Evolutionary conservation across 352 stramenopile genomes (phyloP).

Genomic region (Globisporangium cystogenes): DNA sequence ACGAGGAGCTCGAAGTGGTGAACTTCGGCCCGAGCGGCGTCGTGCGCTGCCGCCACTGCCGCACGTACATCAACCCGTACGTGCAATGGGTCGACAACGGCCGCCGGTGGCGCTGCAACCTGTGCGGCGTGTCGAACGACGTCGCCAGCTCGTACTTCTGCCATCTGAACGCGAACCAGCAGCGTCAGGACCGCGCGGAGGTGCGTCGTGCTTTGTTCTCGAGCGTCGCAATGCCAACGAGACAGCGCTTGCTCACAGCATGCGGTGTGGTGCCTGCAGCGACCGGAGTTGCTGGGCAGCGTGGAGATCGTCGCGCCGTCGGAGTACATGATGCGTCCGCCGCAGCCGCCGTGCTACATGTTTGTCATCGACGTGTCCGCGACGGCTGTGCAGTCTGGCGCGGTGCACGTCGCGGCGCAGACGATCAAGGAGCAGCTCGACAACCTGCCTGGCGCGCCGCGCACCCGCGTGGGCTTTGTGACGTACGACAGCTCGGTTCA

Average conservation of each 20-base stretch:
- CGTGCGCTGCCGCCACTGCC: constrained; percentile 84
- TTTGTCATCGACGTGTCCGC: constrained; percentile 89
- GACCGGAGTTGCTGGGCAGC: constrained; percentile 74
- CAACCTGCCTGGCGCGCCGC: constrained; percentile 60
- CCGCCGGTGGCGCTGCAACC: constrained; percentile 83
- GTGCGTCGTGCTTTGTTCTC: constrained; percentile 82
- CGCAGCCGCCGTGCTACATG: constrained; percentile 82
- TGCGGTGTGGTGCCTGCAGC: constrained; percentile 15
- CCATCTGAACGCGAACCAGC: constrained; percentile 93
- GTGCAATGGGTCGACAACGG: constrained; percentile 88
- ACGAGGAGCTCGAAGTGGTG: constrained; percentile 75
- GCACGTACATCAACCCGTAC: constrained; percentile 89
- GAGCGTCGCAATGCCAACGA: neutral
- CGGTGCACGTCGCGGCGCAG: constrained; percentile 60
- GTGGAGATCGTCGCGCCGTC: constrained; percentile 84
- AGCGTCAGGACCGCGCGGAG: constrained; percentile 92
- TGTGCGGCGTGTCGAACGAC: constrained; percentile 87
- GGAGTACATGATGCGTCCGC: constrained; percentile 90
- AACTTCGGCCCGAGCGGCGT: constrained; percentile 85
- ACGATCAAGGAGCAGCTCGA: constrained; percentile 83
- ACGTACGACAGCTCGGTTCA: constrained; percentile 84
- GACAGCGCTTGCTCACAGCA: constrained; percentile 1
- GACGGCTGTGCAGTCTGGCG: constrained; percentile 58
- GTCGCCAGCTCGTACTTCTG: constrained; percentile 97
- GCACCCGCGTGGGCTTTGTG: constrained; percentile 82